Base-by-base conservation (phyloP, 2,329 filamentous ascomycete genomes). In the Aspergillus luchuensis region DNA sequence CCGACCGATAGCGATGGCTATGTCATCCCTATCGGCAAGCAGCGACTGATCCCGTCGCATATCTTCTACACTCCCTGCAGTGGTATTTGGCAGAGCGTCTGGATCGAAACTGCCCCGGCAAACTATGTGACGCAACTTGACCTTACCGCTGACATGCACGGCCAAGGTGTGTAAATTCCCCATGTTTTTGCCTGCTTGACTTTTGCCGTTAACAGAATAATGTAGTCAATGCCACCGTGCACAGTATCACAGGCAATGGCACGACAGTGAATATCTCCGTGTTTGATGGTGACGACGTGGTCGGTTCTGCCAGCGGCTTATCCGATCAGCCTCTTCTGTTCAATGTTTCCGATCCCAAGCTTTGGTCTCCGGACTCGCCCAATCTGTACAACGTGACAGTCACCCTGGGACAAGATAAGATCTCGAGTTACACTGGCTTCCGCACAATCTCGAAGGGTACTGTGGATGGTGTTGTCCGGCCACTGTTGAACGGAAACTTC, bases 11-110 rank as follows among this genome's bases (percentile, higher is more conserved):
- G 72, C 30, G 78, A 79, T 2, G 73, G 75, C 5, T 78, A 80
- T 59, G 81, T 87, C 11, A 87, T 89, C 45, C 88, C 88, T 0
- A 81, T 89, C 47, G 89, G 89, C 63, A 90, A 90, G 71, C 88
- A 89, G 71, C 84, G 82, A 0, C 69, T 82, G 0, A 76, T 74
- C 0, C 85, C 84, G 1, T 66, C 63, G 17, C 72, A 74, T 66
- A 91, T 91, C 61, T 91, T 89, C 72, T 91, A 91, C 71, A 86
- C 86, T 0, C 86, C 89, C 0, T 91, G 88, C 70, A 88, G 86
- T 36, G 89, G 89, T 5, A 91, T 91, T 64, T 91, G 89, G 89
- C 89, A 91, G 70, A 83, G 82, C 17, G 89, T 91, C 0, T 91
- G 89, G 89, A 76, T 91, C 2, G 86, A 89, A 70, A 80, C 84